Evolutionary conservation across 78 protist genomes (phyloP).

Genomic region (Guillardia theta): DNA sequence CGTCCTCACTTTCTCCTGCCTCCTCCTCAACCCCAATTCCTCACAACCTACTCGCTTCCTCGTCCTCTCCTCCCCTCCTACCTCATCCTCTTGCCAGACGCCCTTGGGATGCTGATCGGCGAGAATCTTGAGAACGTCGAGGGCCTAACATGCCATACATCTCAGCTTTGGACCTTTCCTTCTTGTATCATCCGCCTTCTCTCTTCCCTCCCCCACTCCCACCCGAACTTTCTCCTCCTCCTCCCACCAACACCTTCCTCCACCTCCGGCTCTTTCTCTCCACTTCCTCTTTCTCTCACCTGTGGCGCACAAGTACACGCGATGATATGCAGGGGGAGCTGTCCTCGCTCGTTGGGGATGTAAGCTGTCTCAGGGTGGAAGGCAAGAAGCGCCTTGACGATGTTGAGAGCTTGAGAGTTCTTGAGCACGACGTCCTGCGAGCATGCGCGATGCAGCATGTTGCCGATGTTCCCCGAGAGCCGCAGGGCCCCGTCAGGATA

Average conservation of each 20-base stretch:
- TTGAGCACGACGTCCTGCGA: not conserved
- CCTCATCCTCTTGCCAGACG: not conserved
- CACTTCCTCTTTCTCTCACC: too few relatives aligned
- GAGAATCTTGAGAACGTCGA: not conserved
- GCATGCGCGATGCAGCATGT: not conserved
- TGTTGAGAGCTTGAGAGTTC: not conserved
- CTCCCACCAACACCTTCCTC: too few relatives aligned
- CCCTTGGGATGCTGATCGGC: not conserved
- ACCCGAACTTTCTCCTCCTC: too few relatives aligned
- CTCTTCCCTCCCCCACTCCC: too few relatives aligned
- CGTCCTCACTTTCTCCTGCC: too few relatives aligned
- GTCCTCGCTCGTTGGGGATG: not conserved
- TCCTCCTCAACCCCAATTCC: too few relatives aligned
- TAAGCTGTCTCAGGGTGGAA: not conserved
- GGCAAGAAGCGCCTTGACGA: not conserved
- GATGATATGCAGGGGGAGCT: not conserved
- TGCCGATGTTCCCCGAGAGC: not conserved
- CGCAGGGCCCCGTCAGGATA: not conserved
- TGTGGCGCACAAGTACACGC: not conserved
- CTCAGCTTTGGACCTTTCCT: too few relatives aligned
- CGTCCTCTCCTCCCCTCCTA: too few relatives aligned
- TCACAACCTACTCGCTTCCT: too few relatives aligned
- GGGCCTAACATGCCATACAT: too few relatives aligned
- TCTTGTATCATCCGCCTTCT: too few relatives aligned
- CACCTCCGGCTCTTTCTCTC: too few relatives aligned